Evolutionary conservation across 306 rosid species (phyloP), one percentile per base, ranked within the genome.

Genomic region (Vigna trinervia): DNA sequence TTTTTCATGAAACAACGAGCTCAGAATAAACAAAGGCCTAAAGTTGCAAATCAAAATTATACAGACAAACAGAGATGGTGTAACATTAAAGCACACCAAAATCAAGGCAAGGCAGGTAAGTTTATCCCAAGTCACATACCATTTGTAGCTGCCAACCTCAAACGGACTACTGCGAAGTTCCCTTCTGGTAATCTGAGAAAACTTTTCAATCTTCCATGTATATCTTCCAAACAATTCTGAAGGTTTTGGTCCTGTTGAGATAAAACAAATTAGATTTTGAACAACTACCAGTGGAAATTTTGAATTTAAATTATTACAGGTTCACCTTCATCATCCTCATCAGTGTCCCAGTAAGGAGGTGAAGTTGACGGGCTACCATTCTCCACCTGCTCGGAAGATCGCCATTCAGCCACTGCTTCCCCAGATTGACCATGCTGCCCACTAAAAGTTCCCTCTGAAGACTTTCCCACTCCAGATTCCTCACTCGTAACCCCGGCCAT

Each of bases 321-420:
- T 83, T 19, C 85, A 90, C 96, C 97, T 53, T 96, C 99, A 0
- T 91, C 94, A 0, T 93, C 98, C 0, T 96, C 98, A 12, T 96
- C 99, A 22, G 94, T 87, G 77, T 96, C 99, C 99, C 99, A 96
- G 67, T 89, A 93, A 58, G 98, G 94, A 11, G 99, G 99, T 12
- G 99, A 93, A 74, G 98, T 93, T 4, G 97, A 96, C 5, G 98
- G 82, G 19, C 75, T 89, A 80, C 96, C 99, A 85, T 93, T 93
- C 85, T 96, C 99, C 90, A 96, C 97, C 87, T 96, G 99, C 87
- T 96, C 99, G 15, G 96, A 91, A 77, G 96, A 96, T 76, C 97
- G 88, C 98, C 99, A 96, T 84, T 96, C 97, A 0, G 97, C 96
- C 89, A 96, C 85, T 51, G 93, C 93, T 85, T 96, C 99, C 50